Percentiles rank a stretch among this genome's conserved stretches.
Evolutionary conservation across 2,329 filamentous ascomycete species (phyloP).

Genomic region (Catunica adiposa): DNA sequence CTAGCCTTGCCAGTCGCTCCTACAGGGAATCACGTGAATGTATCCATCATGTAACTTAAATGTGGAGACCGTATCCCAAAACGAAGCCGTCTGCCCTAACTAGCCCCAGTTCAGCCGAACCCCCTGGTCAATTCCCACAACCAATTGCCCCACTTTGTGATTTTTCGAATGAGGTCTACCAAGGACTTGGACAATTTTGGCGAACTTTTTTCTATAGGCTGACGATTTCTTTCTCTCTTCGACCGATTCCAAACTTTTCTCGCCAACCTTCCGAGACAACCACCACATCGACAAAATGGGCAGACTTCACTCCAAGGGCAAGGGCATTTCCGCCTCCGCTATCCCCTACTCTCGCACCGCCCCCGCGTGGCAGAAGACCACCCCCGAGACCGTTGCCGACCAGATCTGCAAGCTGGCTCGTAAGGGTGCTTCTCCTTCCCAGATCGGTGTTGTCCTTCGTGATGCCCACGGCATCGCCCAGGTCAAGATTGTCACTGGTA

Average conservation of each 20-base stretch:
- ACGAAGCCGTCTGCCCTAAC: neutral
- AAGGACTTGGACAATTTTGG: slow-evolving; percentile 1
- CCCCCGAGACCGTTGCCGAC: slow-evolving; percentile 93
- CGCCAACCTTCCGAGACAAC: slow-evolving; percentile 19
- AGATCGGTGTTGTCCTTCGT: slow-evolving; percentile 97
- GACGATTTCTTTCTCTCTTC: slow-evolving; percentile 14
- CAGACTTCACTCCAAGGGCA: slow-evolving; percentile 98
- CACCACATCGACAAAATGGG: slow-evolving; percentile 53
- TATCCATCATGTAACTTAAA: neutral
- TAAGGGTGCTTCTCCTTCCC: slow-evolving; percentile 96
- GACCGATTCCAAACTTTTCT: slow-evolving; percentile 11
- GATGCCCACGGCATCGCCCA: slow-evolving; percentile 97
- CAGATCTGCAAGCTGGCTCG: slow-evolving; percentile 98
- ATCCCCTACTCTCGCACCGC: slow-evolving; percentile 90
- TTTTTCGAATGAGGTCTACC: neutral
- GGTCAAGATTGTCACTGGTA: slow-evolving; percentile 94
- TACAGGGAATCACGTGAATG: slow-evolving; percentile 2
- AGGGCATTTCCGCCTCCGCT: slow-evolving; percentile 93
- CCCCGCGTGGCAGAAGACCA: slow-evolving; percentile 96
- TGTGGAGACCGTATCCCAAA: neutral
- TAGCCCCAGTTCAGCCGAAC: slow-evolving; percentile 32
- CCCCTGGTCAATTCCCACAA: slow-evolving; percentile 18
- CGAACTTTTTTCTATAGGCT: slow-evolving; percentile 10
- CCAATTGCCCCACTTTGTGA: slow-evolving; percentile 1
- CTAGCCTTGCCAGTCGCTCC: neutral